phyloP scores from a whole-genome alignment of 2,329 filamentous ascomycete genomes.

The Arthrobotrys sinensis region DNA sequence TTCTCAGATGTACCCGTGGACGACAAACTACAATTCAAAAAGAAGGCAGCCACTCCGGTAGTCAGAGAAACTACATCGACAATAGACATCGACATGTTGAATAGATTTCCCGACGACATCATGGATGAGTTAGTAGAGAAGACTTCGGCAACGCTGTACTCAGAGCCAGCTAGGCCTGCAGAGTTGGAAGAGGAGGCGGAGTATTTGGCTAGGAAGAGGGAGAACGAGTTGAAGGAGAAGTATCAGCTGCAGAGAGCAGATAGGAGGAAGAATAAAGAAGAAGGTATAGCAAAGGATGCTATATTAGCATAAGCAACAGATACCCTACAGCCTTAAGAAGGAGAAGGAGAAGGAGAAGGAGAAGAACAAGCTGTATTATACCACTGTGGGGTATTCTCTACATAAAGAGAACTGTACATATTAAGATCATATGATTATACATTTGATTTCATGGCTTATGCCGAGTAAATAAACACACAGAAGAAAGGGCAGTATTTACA shows the following conservation, averaged over 20 bases:
- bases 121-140: conserved; percentile 51
- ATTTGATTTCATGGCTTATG: conserved; percentile 15
- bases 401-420: conserved; percentile 6
- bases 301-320: conserved; percentile 15
- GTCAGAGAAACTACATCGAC: conserved; percentile 42
- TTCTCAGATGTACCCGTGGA: conserved; percentile 37
- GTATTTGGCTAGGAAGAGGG: conserved; percentile 50
- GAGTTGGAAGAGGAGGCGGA: conserved; percentile 47
- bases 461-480: neutral
- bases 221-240: conserved; percentile 52
- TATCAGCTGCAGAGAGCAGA: conserved; percentile 35
- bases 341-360: neutral
- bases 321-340: neutral
- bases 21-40: conserved; percentile 32
- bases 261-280: conserved; percentile 15
- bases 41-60: conserved; percentile 44
- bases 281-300: neutral
- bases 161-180: conserved; percentile 50
- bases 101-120: conserved; percentile 43
- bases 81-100: conserved; percentile 49
- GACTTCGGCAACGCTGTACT: conserved; percentile 60
- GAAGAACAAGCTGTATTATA: conserved; percentile 23
- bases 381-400: conserved; percentile 1
- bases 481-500: conserved; percentile 22
- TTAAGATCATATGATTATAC: conserved; percentile 23